Percentiles rank a stretch among this genome's conserved stretches.
Conservation (phyloP, 2,329 filamentous ascomycete genomes). For the Xylariaceae sp. region DNA sequence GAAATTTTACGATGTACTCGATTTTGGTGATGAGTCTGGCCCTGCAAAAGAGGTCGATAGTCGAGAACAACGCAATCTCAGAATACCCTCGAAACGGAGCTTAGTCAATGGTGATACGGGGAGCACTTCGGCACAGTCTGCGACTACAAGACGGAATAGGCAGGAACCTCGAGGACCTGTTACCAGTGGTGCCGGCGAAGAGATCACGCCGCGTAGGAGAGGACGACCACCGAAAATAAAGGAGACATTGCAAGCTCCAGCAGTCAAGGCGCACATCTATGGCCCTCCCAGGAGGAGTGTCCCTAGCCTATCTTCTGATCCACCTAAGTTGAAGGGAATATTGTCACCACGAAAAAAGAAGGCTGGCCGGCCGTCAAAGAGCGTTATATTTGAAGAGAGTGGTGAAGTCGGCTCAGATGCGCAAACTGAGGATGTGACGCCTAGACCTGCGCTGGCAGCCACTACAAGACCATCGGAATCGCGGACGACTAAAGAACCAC, state of each 20-base stretch:
- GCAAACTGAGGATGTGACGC: slow-evolving; percentile 59
- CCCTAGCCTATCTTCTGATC: not conserved
- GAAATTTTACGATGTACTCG: slow-evolving; percentile 39
- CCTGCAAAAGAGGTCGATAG: slow-evolving; percentile 1
- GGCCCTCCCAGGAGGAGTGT: slow-evolving; percentile 15
- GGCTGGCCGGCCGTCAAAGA: slow-evolving; percentile 53
- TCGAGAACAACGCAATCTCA: slow-evolving; percentile 15
- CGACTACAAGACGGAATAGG: not conserved
- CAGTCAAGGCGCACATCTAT: slow-evolving; percentile 27
- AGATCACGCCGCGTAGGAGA: slow-evolving; percentile 27
- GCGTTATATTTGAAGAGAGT: slow-evolving; percentile 56
- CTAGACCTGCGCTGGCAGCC: slow-evolving; percentile 40
- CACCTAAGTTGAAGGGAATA: slow-evolving; percentile 57
- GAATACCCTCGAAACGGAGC: slow-evolving; percentile 26
- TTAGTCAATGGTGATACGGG: slow-evolving; percentile 3
- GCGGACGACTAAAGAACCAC: slow-evolving; percentile 23
- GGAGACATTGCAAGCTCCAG: slow-evolving; percentile 4
- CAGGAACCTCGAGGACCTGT: slow-evolving; percentile 3
- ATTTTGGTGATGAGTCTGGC: slow-evolving; percentile 37
- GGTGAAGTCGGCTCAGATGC: slow-evolving; percentile 48
- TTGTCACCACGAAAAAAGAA: slow-evolving; percentile 59
- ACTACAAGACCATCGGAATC: slow-evolving; percentile 29
- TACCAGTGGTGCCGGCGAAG: not conserved
- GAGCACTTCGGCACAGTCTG: slow-evolving; percentile 2
- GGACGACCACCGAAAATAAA: slow-evolving; percentile 32